phyloP scores from a whole-genome alignment of 164 flowering plant species.

The Liquidambar formosana region DNA sequence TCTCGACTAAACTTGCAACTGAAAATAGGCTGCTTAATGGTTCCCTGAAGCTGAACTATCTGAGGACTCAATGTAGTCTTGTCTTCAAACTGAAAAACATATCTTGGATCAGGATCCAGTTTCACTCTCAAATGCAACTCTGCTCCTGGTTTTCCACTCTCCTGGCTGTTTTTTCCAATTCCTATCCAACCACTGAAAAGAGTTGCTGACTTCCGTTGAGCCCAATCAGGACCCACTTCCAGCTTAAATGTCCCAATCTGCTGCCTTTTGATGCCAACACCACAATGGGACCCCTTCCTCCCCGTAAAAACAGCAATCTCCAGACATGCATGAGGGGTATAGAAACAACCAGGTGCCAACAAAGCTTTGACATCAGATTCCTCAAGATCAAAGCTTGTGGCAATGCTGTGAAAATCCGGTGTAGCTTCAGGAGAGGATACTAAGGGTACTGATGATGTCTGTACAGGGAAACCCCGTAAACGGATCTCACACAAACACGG shows the following conservation, averaged over 20 bases:
- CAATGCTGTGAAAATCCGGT: constrained; percentile 55
- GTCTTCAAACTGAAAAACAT: constrained; percentile 87
- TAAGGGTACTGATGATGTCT: constrained; percentile 63
- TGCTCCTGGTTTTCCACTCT: constrained; percentile 51
- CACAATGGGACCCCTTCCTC: constrained; percentile 68
- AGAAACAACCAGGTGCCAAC: constrained; percentile 66
- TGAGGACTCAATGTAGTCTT: constrained; percentile 74
- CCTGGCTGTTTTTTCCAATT: constrained; percentile 65
- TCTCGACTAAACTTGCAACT: constrained; percentile 90
- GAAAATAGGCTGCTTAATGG: constrained; percentile 82
- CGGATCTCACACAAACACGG: constrained; percentile 76
- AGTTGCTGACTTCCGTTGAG: constrained; percentile 65
- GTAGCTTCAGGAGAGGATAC: constrained; percentile 58
- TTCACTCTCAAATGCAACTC: constrained; percentile 85
- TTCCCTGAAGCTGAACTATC: constrained; percentile 80
- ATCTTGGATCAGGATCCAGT: constrained; percentile 96
- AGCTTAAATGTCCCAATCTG: constrained; percentile 76
- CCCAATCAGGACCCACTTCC: constrained; percentile 84
- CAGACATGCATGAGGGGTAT: constrained; percentile 56
- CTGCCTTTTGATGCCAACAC: constrained; percentile 64
- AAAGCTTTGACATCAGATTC: constrained; percentile 72
- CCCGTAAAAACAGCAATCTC: constrained; percentile 68
- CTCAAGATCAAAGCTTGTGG: constrained; percentile 83
- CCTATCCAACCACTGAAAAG: constrained; percentile 85
- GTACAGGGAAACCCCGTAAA: constrained; percentile 80